Percentiles rank a stretch among this genome's conserved stretches.
phyloP scores from a whole-genome alignment of 1,284 basidiomycete genomes.

The Puccinia coronata region DNA sequence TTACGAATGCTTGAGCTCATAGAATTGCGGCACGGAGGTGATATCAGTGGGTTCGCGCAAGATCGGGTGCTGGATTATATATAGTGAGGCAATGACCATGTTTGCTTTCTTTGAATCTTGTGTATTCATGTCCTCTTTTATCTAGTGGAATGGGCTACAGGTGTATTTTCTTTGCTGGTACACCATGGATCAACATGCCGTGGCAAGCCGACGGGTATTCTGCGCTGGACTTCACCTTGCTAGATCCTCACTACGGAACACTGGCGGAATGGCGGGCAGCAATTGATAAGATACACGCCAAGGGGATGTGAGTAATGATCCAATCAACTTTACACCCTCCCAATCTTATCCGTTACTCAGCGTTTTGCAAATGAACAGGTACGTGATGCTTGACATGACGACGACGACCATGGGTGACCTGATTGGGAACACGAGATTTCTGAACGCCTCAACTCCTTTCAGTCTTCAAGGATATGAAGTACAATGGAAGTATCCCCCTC shows the following conservation, averaged over 20 bases:
- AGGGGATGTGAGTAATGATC: constrained; percentile 66
- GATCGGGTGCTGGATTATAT: constrained; percentile 74
- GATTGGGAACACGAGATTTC: constrained; percentile 75
- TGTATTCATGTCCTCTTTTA: background rate
- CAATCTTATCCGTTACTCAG: background rate
- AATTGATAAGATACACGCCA: constrained; percentile 73
- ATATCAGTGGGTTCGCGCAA: constrained; percentile 72
- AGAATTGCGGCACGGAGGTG: constrained; percentile 81
- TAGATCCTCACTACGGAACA: constrained; percentile 87
- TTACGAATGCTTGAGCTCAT: background rate
- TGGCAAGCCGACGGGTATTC: constrained; percentile 96
- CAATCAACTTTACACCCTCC: background rate
- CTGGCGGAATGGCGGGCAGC: constrained; percentile 73
- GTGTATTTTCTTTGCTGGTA: constrained; percentile 83
- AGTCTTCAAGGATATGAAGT: constrained; percentile 71
- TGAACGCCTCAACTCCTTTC: constrained; percentile 79
- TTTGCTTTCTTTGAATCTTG: background rate
- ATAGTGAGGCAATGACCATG: constrained; percentile 57
- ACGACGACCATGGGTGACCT: constrained; percentile 86
- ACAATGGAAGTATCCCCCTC: constrained; percentile 73
- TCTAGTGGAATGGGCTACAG: constrained; percentile 74
- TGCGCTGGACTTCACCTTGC: constrained; percentile 79
- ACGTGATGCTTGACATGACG: constrained; percentile 86
- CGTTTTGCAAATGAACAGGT: constrained; percentile 56
- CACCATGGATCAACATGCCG: constrained; percentile 83